Conservation (phyloP, 345 rosid species). For the Moricandia moricandioides region DNA sequence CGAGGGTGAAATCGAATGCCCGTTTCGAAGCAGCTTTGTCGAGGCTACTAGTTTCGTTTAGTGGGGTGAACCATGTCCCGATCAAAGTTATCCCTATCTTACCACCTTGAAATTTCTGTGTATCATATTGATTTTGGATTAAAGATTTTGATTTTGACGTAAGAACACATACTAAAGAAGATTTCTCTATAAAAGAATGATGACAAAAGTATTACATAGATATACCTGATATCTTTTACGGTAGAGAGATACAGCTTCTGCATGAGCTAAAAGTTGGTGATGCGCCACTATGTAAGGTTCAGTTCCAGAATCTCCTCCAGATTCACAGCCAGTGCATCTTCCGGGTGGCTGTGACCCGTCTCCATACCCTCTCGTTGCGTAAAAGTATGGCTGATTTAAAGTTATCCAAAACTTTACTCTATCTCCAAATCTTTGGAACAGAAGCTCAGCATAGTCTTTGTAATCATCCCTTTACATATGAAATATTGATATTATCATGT, state of each 20-base stretch:
- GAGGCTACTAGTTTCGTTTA: not conserved
- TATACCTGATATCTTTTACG: not conserved
- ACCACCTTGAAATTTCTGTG: not conserved
- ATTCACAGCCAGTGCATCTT: not conserved
- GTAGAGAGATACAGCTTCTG: not conserved
- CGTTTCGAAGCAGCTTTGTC: slow-evolving; percentile 27
- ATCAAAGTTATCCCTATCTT: not conserved
- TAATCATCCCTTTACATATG: not conserved
- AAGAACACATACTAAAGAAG: not conserved
- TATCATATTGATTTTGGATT: too few relatives aligned
- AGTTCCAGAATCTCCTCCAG: not conserved
- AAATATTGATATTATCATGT: not conserved
- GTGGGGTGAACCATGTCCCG: slow-evolving; percentile 21
- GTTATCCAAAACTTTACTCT: not conserved
- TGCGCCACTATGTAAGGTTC: not conserved
- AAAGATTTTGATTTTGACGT: not conserved
- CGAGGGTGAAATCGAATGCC: slow-evolving; percentile 27
- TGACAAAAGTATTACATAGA: not conserved
- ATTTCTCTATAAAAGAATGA: not conserved
- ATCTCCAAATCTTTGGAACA: slow-evolving; percentile 5
- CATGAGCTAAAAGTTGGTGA: slow-evolving; percentile 5
- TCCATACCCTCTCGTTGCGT: not conserved
- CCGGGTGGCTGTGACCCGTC: not conserved
- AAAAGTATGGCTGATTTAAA: not conserved
- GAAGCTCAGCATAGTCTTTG: not conserved